Conservation (phyloP, 257 asterid genomes). For the Fraxinus americana region DNA sequence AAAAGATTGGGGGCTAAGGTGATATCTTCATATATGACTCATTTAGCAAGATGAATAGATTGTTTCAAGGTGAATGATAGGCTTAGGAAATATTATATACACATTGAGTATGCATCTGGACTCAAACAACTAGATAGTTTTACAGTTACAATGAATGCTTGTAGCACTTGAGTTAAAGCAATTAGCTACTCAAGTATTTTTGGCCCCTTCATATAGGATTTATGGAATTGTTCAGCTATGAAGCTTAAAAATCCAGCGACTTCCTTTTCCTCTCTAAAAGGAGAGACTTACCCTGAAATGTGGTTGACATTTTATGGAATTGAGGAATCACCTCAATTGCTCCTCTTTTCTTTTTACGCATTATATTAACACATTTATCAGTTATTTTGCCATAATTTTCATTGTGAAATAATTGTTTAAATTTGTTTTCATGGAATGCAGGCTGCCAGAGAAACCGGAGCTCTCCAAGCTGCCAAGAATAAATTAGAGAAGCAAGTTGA, state of each 20-base stretch:
- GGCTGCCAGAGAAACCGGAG: constrained; percentile 99
- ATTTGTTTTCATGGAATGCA: constrained; percentile 26
- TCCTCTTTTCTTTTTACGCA: neutral
- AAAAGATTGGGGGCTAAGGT: neutral
- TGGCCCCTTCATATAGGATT: neutral
- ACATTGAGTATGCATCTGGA: neutral
- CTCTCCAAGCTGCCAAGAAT: constrained; percentile 99
- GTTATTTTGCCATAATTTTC: neutral
- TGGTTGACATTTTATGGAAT: neutral
- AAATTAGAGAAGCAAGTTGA: constrained; percentile 99
- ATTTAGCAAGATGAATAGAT: neutral
- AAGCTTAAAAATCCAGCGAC: neutral
- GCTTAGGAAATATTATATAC: neutral
- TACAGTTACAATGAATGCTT: neutral
- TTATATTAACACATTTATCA: neutral
- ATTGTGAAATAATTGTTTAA: neutral
- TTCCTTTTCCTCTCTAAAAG: neutral
- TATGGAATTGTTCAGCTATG: neutral
- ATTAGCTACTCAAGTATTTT: neutral
- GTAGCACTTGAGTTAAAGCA: neutral
- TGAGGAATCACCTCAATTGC: neutral
- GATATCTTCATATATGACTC: neutral
- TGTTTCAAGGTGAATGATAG: neutral
- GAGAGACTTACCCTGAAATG: neutral
- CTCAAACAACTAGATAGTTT: neutral